A percentile compares a stretch with the other conserved stretches of the same genome.
These are phyloP conservation scores for Mycosphaerella sp. DNA, from an alignment of 2,329 filamentous ascomycete genomes.

Conservation along the genomic window DNA sequence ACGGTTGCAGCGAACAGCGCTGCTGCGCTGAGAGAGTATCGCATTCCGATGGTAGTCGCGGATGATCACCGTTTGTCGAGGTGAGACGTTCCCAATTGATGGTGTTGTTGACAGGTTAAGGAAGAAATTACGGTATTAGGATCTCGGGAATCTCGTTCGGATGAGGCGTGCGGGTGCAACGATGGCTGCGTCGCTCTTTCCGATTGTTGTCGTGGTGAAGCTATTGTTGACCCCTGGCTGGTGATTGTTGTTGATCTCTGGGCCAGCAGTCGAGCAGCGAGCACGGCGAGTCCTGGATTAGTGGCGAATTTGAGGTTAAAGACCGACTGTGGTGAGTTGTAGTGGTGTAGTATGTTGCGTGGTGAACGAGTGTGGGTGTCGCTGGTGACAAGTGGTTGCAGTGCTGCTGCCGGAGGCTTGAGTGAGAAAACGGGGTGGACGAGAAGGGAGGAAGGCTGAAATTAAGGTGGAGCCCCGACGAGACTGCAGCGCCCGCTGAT, in stretches of 20 bases:
- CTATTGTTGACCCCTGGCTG: conserved; percentile 1
- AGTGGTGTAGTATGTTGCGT: too few species aligned
- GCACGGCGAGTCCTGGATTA: neutral
- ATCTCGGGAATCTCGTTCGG: neutral
- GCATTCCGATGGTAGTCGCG: conserved; percentile 25
- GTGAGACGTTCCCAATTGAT: conserved; percentile 7
- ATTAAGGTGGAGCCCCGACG: neutral
- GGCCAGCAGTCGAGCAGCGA: conserved; percentile 1
- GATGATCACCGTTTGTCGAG: neutral
- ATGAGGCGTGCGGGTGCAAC: conserved; percentile 3
- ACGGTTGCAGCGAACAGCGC: conserved; percentile 29
- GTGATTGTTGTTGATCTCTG: neutral
- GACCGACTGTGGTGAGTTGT: conserved; percentile 9
- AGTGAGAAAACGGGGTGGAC: conserved; percentile 1
- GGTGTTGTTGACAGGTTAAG: neutral
- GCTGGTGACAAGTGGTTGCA: conserved; percentile 3
- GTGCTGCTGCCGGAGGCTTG: neutral
- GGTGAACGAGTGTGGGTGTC: conserved; percentile 6
- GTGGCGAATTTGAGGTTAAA: neutral
- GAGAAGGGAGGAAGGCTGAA: conserved; percentile 9
- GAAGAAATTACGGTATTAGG: neutral
- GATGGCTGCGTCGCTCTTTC: conserved; percentile 1
- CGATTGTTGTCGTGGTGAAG: conserved; percentile 9
- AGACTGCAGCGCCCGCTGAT: too few species aligned
- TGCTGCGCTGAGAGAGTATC: conserved; percentile 30